Conservation (phyloP, 345 rosid genomes). For the Carallia pectinifolia region DNA sequence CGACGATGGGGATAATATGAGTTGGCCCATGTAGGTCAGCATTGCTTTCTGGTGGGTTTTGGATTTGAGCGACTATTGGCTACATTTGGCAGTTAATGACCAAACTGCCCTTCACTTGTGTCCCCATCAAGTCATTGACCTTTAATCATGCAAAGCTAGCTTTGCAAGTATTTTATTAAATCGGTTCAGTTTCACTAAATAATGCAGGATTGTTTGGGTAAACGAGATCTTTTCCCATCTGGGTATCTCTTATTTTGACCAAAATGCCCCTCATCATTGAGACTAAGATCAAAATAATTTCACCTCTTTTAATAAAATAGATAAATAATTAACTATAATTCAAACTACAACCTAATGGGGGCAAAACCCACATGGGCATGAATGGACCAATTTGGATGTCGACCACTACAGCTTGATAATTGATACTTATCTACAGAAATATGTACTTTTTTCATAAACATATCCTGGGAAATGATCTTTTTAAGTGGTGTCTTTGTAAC, state of each 20-base stretch:
- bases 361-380: constrained; percentile 26
- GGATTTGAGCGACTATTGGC: constrained; percentile 55
- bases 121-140: constrained; percentile 24
- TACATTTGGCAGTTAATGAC: constrained; percentile 22
- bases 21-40: constrained; percentile 41
- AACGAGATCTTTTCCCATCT: constrained; percentile 6
- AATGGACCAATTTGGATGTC: constrained; percentile 24
- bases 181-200: background rate
- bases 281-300: background rate
- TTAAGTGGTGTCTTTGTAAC: constrained; percentile 6
- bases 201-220: constrained; percentile 5
- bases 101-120: constrained; percentile 32
- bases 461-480: background rate
- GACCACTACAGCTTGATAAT: constrained; percentile 18
- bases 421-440: constrained; percentile 3
- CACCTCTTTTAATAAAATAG: background rate
- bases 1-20: constrained; percentile 57
- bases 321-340: background rate
- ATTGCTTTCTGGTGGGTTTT: constrained; percentile 39
- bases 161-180: background rate
- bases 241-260: background rate
- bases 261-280: constrained; percentile 15
- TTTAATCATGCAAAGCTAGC: background rate
- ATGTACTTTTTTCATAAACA: background rate
- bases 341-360: constrained; percentile 5